phyloP scores from a whole-genome alignment of 2,329 filamentous ascomycete genomes.

The Xylaria sp. region DNA sequence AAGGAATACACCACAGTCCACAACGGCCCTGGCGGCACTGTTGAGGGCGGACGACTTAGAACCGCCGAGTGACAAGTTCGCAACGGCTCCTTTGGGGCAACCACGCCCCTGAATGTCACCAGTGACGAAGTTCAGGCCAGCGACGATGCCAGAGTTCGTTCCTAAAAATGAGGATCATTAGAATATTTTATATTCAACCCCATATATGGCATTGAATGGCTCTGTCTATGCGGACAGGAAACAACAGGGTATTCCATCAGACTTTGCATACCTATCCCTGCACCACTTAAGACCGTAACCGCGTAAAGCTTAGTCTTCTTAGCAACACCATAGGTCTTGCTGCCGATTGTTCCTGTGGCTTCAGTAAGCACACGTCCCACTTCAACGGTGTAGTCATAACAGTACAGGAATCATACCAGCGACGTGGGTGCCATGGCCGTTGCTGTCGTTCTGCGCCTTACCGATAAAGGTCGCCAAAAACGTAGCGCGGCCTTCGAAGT shows the following conservation, averaged over 20 bases:
- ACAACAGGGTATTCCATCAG: no score
- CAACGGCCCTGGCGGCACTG: constrained; percentile 48
- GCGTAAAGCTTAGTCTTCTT: constrained; percentile 25
- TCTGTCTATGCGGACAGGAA: no score
- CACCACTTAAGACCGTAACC: constrained; percentile 15
- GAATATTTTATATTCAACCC: no score
- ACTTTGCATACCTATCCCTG: constrained; percentile 33
- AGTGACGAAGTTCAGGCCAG: constrained; percentile 37
- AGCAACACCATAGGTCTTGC: constrained; percentile 23
- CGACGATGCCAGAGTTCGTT: constrained; percentile 30
- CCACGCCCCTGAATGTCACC: constrained; percentile 13
- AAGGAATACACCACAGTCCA: constrained; percentile 48
- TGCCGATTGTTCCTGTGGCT: constrained; percentile 9
- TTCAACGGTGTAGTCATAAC: no score
- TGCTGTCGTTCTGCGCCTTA: constrained; percentile 30
- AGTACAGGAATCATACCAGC: constrained; percentile 6
- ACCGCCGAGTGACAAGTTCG: constrained; percentile 35
- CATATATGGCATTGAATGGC: no score
- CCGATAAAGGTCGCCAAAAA: constrained; percentile 17
- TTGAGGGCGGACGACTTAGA: constrained; percentile 44
- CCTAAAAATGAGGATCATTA: no score
- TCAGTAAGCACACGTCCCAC: no score
- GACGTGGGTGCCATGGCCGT: constrained; percentile 45
- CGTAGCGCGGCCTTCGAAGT: constrained; percentile 33
- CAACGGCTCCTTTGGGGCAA: constrained; percentile 28